Conservation (phyloP, 352 stramenopile species). For the Thalassiosira hispida region DNA sequence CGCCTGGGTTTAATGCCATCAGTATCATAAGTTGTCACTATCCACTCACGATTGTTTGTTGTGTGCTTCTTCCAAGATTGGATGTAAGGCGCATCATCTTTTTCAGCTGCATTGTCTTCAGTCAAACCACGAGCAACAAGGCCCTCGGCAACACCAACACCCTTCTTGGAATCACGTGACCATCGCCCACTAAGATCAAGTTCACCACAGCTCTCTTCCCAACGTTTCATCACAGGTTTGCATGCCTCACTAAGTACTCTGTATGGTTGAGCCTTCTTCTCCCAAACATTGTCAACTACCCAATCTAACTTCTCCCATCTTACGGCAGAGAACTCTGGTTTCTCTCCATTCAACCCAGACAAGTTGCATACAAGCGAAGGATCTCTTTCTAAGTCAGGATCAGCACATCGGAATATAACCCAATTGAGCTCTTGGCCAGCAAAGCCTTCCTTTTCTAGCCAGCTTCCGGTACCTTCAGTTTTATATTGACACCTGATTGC, state of each 20-base stretch:
- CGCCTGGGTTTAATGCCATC: slow-evolving; percentile 34
- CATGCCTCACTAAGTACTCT: slow-evolving; percentile 28
- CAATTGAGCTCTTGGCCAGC: slow-evolving; percentile 65
- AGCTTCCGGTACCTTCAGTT: slow-evolving; percentile 54
- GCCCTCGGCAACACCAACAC: slow-evolving; percentile 34
- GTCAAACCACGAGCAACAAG: slow-evolving; percentile 46
- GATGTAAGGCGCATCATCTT: slow-evolving; percentile 53
- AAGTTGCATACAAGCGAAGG: slow-evolving; percentile 46
- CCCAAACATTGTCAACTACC: slow-evolving; percentile 60
- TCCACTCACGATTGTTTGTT: slow-evolving; percentile 37
- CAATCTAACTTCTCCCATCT: slow-evolving; percentile 53
- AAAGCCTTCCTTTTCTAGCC: slow-evolving; percentile 58
- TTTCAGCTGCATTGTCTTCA: slow-evolving; percentile 35
- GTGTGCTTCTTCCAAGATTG: slow-evolving; percentile 47
- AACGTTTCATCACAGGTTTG: slow-evolving; percentile 30
- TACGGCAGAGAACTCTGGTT: slow-evolving; percentile 54
- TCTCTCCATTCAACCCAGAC: slow-evolving; percentile 55
- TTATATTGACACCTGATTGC: slow-evolving; percentile 49
- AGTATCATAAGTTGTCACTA: slow-evolving; percentile 49
- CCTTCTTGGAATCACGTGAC: slow-evolving; percentile 48
- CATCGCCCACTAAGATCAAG: slow-evolving; percentile 51
- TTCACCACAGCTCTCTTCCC: slow-evolving; percentile 39
- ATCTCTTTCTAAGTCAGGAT: slow-evolving; percentile 53
- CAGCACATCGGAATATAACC: slow-evolving; percentile 57
- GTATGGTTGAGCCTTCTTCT: slow-evolving; percentile 54